These are phyloP conservation scores for Exsudoporus floridanus DNA, from an alignment of 1,284 basidiomycete genomes.

Conservation along the genomic window DNA sequence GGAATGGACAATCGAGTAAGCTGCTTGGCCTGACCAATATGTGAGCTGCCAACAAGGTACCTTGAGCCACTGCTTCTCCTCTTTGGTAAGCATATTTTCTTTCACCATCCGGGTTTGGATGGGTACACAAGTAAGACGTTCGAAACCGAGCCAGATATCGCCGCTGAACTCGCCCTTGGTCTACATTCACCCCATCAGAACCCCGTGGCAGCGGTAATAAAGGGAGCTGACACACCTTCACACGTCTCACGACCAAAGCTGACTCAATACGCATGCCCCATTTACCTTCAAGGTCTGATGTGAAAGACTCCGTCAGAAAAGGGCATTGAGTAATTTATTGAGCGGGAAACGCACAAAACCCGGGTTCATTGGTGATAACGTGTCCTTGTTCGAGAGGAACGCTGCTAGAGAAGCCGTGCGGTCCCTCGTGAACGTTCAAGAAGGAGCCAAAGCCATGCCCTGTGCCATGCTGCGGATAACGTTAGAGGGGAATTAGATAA, in stretches of 20 bases:
- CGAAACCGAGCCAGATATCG: slow-evolving; percentile 81
- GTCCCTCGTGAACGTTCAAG: slow-evolving; percentile 77
- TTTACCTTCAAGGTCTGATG: slow-evolving; percentile 71
- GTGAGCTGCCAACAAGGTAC: slow-evolving; percentile 37
- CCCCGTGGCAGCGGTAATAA: slow-evolving; percentile 1
- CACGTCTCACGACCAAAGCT: slow-evolving; percentile 67
- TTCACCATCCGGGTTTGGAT: slow-evolving; percentile 93
- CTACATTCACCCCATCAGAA: slow-evolving; percentile 35
- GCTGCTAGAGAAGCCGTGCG: slow-evolving; percentile 66
- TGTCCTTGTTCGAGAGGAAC: slow-evolving; percentile 77
- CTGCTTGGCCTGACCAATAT: background rate
- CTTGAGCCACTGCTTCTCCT: slow-evolving; percentile 90
- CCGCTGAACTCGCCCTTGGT: slow-evolving; percentile 73
- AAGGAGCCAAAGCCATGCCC: slow-evolving; percentile 84
- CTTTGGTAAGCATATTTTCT: slow-evolving; percentile 76
- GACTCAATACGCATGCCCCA: slow-evolving; percentile 93
- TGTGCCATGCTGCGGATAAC: slow-evolving; percentile 65
- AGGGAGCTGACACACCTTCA: slow-evolving; percentile 51
- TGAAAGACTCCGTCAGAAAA: slow-evolving; percentile 11
- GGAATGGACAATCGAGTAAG: slow-evolving; percentile 5
- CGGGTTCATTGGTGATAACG: slow-evolving; percentile 87
- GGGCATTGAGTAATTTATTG: slow-evolving; percentile 15
- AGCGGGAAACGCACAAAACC: slow-evolving; percentile 61
- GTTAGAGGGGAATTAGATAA: slow-evolving; percentile 9
- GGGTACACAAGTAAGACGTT: slow-evolving; percentile 88